Base-by-base conservation (phyloP, 1,284 basidiomycete genomes). In the Lignosus rhinocerotis region DNA sequence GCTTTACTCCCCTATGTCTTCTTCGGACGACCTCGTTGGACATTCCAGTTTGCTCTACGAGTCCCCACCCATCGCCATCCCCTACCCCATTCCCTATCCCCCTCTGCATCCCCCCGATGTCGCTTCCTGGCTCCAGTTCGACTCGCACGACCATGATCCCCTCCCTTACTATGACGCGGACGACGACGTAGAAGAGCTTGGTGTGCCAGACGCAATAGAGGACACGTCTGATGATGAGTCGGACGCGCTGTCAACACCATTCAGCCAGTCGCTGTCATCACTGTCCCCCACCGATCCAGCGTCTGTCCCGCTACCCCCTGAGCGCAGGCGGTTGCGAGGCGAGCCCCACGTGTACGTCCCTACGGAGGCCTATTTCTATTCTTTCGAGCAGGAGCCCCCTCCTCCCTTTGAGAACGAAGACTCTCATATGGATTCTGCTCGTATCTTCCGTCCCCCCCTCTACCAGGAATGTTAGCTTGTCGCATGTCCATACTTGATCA, bases 151-250 rank as follows among this genome's bases (percentile, higher is more conserved):
- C 52, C 59, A 57, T 67, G 80, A 83, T 67, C 78, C 85, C 47
- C 76, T 88, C 50, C 83, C 86, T 53, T 87, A 85, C 65, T 80
- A 78, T 65, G 78, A 84, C 68, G 70, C 77, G 60, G 82, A 86
- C 69, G 84, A 88, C 71, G 84, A 88, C 72, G 69, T 82, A 66
- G 86, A 88, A 68, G 84, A 87, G 65, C 77, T 84, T 39, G 77
- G 85, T 33, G 82, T 90, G 43, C 88, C 87, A 51, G 90, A 91
- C 68, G 86, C 87, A 51, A 88, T 91, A 77, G 89, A 91, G 70
- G 89, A 92, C 73, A 83, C 80, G 48, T 92, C 89, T 46, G 89
- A 91, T 73, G 89, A 92, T 75, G 90, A 91, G 76, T 89, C 88
- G 17, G 89, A 92, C 62, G 75, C 81, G 12, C 80, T 79, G 19